These are phyloP conservation scores for Tylopilus sp. DNA, from an alignment of 1,284 basidiomycete genomes.

Conservation along the genomic window DNA sequence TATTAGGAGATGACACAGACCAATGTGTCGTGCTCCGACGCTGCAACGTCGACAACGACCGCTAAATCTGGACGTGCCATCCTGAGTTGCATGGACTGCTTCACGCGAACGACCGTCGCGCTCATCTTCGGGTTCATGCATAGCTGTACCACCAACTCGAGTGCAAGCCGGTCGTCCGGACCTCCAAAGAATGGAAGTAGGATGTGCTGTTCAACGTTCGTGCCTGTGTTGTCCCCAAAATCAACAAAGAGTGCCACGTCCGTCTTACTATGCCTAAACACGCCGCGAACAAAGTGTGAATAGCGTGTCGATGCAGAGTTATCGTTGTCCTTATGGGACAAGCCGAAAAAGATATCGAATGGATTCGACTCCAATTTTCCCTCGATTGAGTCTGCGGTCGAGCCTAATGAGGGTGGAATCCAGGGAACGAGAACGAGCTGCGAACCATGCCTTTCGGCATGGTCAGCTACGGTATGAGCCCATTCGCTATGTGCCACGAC, in stretches of 20 bases:
- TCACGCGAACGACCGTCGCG: conserved; percentile 63
- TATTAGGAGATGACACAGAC: conserved; percentile 36
- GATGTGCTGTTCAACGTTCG: conserved; percentile 56
- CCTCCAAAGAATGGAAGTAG: conserved; percentile 94
- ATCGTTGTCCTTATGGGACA: conserved; percentile 29
- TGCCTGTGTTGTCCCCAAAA: conserved; percentile 42
- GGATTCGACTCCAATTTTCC: conserved; percentile 40
- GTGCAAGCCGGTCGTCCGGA: conserved; percentile 85
- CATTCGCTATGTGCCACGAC: conserved; percentile 70
- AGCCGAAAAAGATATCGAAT: conserved; percentile 62
- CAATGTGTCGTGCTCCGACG: background rate
- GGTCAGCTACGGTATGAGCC: conserved; percentile 61
- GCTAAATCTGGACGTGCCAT: conserved; percentile 23
- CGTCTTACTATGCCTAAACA: conserved; percentile 67
- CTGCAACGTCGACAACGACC: conserved; percentile 28
- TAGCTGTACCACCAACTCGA: conserved; percentile 80
- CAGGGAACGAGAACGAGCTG: conserved; percentile 87
- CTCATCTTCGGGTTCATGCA: conserved; percentile 63
- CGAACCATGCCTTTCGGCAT: conserved; percentile 56
- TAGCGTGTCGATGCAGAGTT: conserved; percentile 51
- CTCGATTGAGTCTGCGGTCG: conserved; percentile 26
- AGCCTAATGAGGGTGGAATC: conserved; percentile 40
- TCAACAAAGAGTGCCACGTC: conserved; percentile 86
- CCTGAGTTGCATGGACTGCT: conserved; percentile 9
- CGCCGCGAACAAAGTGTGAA: conserved; percentile 77